phyloP scores from a whole-genome alignment of 2,329 filamentous ascomycete genomes.

The Nigrospora osmanthi region DNA sequence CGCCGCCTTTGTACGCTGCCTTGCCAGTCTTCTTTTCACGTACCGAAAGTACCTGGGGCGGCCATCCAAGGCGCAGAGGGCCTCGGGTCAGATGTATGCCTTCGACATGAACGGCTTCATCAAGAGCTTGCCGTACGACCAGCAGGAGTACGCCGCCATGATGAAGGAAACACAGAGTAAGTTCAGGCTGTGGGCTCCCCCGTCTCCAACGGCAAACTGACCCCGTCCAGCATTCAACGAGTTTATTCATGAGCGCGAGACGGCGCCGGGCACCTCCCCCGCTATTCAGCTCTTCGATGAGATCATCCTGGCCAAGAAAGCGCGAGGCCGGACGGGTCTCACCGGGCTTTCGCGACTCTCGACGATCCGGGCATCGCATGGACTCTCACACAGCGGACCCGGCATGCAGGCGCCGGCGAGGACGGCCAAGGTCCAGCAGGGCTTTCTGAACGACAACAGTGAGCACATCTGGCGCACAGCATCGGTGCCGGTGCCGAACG shows the following conservation, averaged over 20 bases:
- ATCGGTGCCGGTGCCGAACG: constrained; percentile 50
- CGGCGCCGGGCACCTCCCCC: constrained; percentile 51
- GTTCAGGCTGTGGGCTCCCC: constrained; percentile 6
- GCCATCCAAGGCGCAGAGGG: constrained; percentile 53
- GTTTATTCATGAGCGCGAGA: constrained; percentile 77
- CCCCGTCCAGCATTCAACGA: constrained; percentile 58
- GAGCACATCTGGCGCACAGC: constrained; percentile 75
- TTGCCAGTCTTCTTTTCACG: constrained; percentile 59
- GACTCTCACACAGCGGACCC: constrained; percentile 33
- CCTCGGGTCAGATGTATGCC: constrained; percentile 49
- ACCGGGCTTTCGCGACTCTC: constrained; percentile 56
- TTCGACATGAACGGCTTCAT: constrained; percentile 61
- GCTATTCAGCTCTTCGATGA: constrained; percentile 74
- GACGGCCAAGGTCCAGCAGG: constrained; percentile 36
- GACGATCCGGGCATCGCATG: constrained; percentile 49
- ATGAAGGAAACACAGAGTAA: constrained; percentile 60
- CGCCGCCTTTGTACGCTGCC: constrained; percentile 56
- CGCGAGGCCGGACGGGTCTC: constrained; percentile 56
- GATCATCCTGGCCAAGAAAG: constrained; percentile 72
- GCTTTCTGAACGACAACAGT: constrained; percentile 63
- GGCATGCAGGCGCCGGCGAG: constrained; percentile 26
- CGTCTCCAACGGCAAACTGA: too few species aligned
- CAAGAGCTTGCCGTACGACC: constrained; percentile 56
- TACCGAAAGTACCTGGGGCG: constrained; percentile 57
- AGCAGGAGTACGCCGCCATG: constrained; percentile 57